phyloP scores from a whole-genome alignment of 2,329 filamentous ascomycete species.

The Penicillium sp. region DNA sequence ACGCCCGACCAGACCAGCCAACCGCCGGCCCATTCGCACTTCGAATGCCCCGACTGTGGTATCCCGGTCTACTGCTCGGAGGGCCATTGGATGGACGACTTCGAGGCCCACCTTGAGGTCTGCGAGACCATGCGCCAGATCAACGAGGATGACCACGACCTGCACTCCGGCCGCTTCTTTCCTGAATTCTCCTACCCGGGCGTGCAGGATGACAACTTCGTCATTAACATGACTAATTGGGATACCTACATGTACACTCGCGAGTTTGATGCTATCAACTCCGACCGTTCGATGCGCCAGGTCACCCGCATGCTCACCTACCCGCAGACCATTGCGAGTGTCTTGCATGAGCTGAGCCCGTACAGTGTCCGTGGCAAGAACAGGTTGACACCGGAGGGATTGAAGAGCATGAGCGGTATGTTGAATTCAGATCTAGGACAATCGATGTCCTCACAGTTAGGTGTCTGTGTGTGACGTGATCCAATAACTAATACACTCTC shows the following conservation, averaged over 20 bases:
- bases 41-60: conserved; percentile 95
- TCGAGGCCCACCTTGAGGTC: conserved; percentile 84
- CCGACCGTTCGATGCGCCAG: conserved; percentile 85
- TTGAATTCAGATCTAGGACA: conserved; percentile 16
- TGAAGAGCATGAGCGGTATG: conserved; percentile 89
- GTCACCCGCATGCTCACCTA: conserved; percentile 91
- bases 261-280: conserved; percentile 84
- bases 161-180: conserved; percentile 85
- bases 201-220: conserved; percentile 81
- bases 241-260: conserved; percentile 93
- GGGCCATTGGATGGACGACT: conserved; percentile 93
- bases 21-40: conserved; percentile 76
- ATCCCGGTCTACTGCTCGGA: conserved; percentile 90
- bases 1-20: conserved; percentile 41
- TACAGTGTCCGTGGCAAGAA: conserved; percentile 73
- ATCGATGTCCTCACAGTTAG: background rate
- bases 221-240: conserved; percentile 98
- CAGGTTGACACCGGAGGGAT: conserved; percentile 75
- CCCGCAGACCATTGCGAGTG: conserved; percentile 81
- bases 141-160: conserved; percentile 96
- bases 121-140: conserved; percentile 88
- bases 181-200: conserved; percentile 90
- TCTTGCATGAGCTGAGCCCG: conserved; percentile 89
- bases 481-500: background rate
- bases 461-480: background rate